phyloP scores from a whole-genome alignment of 495 filamentous ascomycete species.

The Neurospora hispaniola region DNA sequence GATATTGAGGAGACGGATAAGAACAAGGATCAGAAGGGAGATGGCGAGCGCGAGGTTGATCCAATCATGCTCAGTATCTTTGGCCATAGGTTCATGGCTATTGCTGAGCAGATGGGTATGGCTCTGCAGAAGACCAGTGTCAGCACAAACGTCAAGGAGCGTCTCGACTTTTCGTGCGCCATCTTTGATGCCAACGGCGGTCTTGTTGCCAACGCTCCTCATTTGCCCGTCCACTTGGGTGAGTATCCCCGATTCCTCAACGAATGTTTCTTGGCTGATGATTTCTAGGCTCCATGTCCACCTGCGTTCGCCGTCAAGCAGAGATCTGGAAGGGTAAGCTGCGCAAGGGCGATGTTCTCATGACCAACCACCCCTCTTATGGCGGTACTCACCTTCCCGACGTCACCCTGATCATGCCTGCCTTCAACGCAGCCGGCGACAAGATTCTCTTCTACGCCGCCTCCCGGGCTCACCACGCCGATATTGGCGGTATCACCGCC shows the following conservation, averaged over 20 bases:
- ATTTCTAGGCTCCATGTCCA: slow-evolving; percentile 58
- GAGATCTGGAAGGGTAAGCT: slow-evolving; percentile 87
- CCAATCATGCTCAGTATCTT: slow-evolving; percentile 95
- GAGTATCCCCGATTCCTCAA: background rate
- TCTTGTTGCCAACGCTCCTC: slow-evolving; percentile 88
- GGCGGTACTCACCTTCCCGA: slow-evolving; percentile 77
- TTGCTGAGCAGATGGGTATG: slow-evolving; percentile 95
- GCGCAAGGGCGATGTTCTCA: slow-evolving; percentile 84
- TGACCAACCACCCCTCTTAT: slow-evolving; percentile 91
- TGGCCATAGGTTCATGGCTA: slow-evolving; percentile 95
- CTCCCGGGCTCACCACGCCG: slow-evolving; percentile 89
- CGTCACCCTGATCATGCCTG: slow-evolving; percentile 89
- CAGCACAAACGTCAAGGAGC: slow-evolving; percentile 95
- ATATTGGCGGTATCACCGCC: slow-evolving; percentile 92
- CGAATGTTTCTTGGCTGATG: background rate
- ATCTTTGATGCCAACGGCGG: slow-evolving; percentile 88
- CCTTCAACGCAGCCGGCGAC: slow-evolving; percentile 63
- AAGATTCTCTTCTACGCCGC: slow-evolving; percentile 96
- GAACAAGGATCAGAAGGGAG: slow-evolving; percentile 38
- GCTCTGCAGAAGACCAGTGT: slow-evolving; percentile 96
- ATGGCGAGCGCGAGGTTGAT: slow-evolving; percentile 48
- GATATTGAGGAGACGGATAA: slow-evolving; percentile 51
- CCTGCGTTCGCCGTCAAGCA: slow-evolving; percentile 86
- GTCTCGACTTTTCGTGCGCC: slow-evolving; percentile 92
- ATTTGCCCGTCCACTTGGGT: slow-evolving; percentile 86